Evolutionary conservation across 805 yeast genomes (phyloP), one percentile per base, ranked within the genome.

Genomic region (Yamadazyma olivae): DNA sequence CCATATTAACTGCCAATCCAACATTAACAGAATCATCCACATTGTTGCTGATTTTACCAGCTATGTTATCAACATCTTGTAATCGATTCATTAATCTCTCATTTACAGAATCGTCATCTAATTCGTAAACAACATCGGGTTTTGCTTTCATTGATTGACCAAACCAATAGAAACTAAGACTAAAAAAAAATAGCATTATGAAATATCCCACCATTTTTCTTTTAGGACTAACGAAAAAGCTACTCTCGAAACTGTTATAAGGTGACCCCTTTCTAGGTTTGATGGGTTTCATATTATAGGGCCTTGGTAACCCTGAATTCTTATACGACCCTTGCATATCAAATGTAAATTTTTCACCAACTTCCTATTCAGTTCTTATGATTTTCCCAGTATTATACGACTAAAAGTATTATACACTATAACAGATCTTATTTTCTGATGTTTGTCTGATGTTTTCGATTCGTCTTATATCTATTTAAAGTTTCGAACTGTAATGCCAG

Each of bases 231-330:
- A 53, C 61, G 48, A 67, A 64, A 34, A 52, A 58, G 30, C 46
- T 54, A 14, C 35, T 38, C 6, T 69, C 59, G 41, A 57, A 40
- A n/a, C 45, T 41, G 18, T 60, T 57, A 44, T 67, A 67, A 1
- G 63, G 67, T 0, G 68, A 61, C 16, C 49, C 45, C 36, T 57
- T 61, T 44, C 53, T 58, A 39, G 53, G 54, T 30, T 41, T 48
- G n/a, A 48, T 29, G 3, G 74, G 71, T 46, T 65, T 67, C 72
- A 67, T 67, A 45, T 67, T 63, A 49, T 67, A 67, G 5, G 74
- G 74, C 40, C 72, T 52, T 15, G 74, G 74, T 32, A 67, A 56
- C 12, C 72, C 74, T 42, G 62, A 57, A 36, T 53, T 57, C 35
- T 61, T 63, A 45, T 67, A 64, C 9, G 65, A 51, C 24, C 74